Base-by-base conservation (phyloP, 2,329 filamentous ascomycete species). In the Penicillium sp. region DNA sequence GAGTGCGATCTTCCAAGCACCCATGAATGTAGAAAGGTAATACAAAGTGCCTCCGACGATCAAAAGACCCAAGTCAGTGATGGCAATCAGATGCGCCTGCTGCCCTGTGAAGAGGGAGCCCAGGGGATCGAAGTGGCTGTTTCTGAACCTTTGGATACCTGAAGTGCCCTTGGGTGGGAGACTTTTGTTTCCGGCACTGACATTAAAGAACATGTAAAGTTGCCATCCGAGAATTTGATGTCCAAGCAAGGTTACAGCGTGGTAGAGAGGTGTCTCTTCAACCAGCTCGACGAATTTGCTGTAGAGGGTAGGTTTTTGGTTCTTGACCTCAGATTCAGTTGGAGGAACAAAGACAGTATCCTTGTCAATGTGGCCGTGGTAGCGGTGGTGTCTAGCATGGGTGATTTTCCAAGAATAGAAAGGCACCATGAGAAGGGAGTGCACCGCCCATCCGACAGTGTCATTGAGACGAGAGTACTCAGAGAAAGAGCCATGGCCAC, bases 341-440 rank as follows among this genome's bases (percentile, higher is more conserved):
- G 72, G 67, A 42, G 83, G 84, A 7, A 86, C 83, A 55, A 85
- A 86, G 20, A 80, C 83, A 67, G 83, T 85, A 67, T 88, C 85
- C 74, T 84, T 85, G 52, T 84, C 79, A 73, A 88, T 84, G 72
- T 88, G 81, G 59, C 84, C 84, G 39, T 83, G 83, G 70, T 82
- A 85, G 56, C 81, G 81, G 73, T 90, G 87, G 70, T 90, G 87
- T 47, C 85, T 80, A 52, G 80, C 79, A 70, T 90, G 87, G 24
- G 81, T 84, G 67, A 84, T 85, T 72, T 87, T 85, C 86, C 87
- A 90, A 34, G 82, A 84, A 73, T 87, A 88, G 74, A 85, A 90
- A 2, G 87, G 87, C 2, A 87, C 85, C 55, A 87, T 69, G 36
- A 89, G 77, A 50, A 80, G 75, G 13, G 83, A 86, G 77, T 89